A percentile compares a stretch with the other conserved stretches of the same genome.
phyloP scores from a whole-genome alignment of 768 basidiomycete species.

The Lanmaoa pseudosensibilis region DNA sequence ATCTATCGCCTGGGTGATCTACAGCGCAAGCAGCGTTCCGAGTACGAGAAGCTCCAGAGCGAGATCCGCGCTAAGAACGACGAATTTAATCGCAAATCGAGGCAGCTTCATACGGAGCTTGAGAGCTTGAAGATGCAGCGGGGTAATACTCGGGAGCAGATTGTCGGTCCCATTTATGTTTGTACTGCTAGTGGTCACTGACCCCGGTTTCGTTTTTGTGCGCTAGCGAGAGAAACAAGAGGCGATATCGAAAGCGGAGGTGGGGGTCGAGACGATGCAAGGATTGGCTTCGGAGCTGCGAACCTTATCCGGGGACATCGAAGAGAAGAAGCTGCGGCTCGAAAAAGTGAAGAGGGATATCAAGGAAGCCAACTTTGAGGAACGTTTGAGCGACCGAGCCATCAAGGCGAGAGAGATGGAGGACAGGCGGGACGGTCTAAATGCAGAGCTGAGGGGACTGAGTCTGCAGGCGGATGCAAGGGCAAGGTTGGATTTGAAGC shows the following conservation, averaged over 20 bases:
- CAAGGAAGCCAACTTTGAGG: constrained; percentile 61
- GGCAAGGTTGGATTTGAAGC: constrained; percentile 75
- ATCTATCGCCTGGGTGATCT: constrained; percentile 61
- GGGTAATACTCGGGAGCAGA: constrained; percentile 51
- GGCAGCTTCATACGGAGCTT: constrained; percentile 55
- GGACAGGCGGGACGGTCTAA: constrained; percentile 65
- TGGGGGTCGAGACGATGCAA: constrained; percentile 55
- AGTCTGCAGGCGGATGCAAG: constrained; percentile 79
- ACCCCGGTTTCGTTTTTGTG: background rate
- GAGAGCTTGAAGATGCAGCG: constrained; percentile 56
- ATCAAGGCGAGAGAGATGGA: constrained; percentile 61
- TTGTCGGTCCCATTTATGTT: constrained; percentile 41
- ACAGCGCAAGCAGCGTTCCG: constrained; percentile 58
- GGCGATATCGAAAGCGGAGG: constrained; percentile 53
- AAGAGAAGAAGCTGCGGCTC: constrained; percentile 64
- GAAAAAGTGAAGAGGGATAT: constrained; percentile 61
- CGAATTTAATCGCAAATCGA: constrained; percentile 62
- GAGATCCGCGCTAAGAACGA: constrained; percentile 57
- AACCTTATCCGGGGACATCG: constrained; percentile 59
- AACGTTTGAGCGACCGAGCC: constrained; percentile 54
- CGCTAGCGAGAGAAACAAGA: constrained; percentile 50
- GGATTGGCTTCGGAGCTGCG: constrained; percentile 53
- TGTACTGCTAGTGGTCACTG: background rate
- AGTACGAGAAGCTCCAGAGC: constrained; percentile 68
- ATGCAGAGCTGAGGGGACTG: constrained; percentile 65